Evolutionary conservation across 108 stramenopile genomes (phyloP).

Genomic region (Pseudonitzschia delicatissima): DNA sequence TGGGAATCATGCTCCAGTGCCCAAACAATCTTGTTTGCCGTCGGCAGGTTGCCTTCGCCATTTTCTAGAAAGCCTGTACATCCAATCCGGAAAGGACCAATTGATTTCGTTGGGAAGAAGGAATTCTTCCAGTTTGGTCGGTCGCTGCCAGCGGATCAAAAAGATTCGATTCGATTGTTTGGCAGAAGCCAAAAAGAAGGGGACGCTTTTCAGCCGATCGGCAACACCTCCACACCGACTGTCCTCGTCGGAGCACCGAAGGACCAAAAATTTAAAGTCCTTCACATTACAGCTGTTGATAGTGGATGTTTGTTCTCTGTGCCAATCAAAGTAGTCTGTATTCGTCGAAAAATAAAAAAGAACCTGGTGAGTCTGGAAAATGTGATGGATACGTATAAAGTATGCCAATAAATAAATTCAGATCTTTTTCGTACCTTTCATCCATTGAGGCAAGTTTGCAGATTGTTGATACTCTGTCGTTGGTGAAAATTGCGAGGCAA

Average conservation of each 20-base stretch:
- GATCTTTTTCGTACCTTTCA: conserved; percentile 15
- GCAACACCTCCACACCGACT: conserved; percentile 41
- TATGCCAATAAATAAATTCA: not conserved
- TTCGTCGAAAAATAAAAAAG: not conserved
- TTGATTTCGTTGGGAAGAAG: conserved; percentile 40
- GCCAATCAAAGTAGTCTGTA: conserved; percentile 43
- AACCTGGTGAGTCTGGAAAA: not conserved
- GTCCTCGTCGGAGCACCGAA: conserved; percentile 17
- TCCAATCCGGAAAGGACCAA: conserved; percentile 40
- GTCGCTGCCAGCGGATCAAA: conserved; percentile 44
- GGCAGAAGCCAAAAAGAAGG: conserved; percentile 35
- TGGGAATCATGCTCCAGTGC: not conserved
- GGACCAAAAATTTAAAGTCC: conserved; percentile 22
- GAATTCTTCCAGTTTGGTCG: conserved; percentile 44
- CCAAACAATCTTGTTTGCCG: not conserved
- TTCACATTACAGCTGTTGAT: conserved; percentile 31
- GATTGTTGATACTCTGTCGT: conserved; percentile 2
- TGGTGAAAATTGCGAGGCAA: not conserved
- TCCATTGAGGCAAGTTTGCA: conserved; percentile 26
- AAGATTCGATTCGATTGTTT: conserved; percentile 36
- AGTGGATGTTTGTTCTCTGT: conserved; percentile 6
- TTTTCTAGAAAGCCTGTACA: conserved; percentile 1
- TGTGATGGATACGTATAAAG: not conserved
- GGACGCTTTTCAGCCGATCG: conserved; percentile 48
- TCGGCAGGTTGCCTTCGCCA: not conserved